Base-by-base conservation (phyloP, 371 early-diverging fungal genomes). In the Saksenaea oblongispora region DNA sequence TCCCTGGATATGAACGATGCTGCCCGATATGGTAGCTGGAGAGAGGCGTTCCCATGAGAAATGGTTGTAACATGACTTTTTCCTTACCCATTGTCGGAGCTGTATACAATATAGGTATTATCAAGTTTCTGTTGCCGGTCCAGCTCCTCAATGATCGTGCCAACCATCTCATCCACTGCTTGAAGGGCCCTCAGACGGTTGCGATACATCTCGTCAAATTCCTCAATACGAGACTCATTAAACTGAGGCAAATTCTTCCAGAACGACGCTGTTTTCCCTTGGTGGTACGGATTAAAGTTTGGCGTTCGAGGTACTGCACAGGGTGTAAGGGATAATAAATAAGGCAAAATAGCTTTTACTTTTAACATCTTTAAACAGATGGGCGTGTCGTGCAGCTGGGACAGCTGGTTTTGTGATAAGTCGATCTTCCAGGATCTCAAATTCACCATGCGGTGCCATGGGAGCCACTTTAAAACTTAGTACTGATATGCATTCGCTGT, bases 91-190 rank as follows among this genome's bases (percentile, higher is more conserved):
- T 89, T 89, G 58, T 89, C 89, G 31, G 88, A 76, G 3, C 86
- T 84, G 65, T 87, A 89, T 54, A 89, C 64, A 13, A 89, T 72
- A 58, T 83, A 87, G 3, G 89, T 89, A 67, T 89, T 87, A 22
- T 89, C 87, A 17, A 86, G 64, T 59, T 82, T 76, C 1, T 84
- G 84, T 36, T 82, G 79, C 14, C 62, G 58, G 56, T 86, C 83
- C 7, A 89, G 74, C 10, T 80, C 76, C 34, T 83, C 76, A 61
- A 87, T 72, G 1, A 89, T 58, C 0, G 76, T 65, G 3, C 84
- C 88, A 15, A 89, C 79, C 41, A 89, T 67, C 62, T 89, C 89
- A 62, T 89, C 89, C 0, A 86, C 84, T 0, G 87, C 84, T 59
- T 87, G 88, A 36, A 89, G 78, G 3, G 87, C 78, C 26, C 86